Percentiles rank a stretch among this genome's conserved stretches.
phyloP scores from a whole-genome alignment of 208 protist genomes.

The Angomonas desouzai region DNA sequence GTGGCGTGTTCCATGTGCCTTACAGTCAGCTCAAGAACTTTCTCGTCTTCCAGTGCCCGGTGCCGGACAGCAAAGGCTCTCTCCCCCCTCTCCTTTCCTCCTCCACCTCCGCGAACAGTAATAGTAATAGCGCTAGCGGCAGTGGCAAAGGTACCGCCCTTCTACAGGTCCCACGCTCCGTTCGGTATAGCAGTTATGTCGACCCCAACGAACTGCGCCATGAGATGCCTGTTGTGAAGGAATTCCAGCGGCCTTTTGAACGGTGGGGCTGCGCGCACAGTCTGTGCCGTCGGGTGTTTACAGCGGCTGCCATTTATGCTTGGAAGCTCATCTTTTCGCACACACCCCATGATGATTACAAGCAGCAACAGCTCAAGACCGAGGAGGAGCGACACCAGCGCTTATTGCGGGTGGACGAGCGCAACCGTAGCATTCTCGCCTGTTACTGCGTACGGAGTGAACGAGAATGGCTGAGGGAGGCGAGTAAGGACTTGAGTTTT shows the following conservation, averaged over 20 bases:
- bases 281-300: conserved; percentile 62
- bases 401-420: conserved; percentile 74
- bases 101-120: background rate
- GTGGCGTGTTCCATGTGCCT: conserved; percentile 16
- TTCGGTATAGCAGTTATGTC: conserved; percentile 61
- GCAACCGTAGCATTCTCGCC: conserved; percentile 87
- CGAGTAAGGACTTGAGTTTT: conserved; percentile 75
- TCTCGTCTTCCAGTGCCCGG: conserved; percentile 10
- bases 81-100: background rate
- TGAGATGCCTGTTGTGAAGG: conserved; percentile 38
- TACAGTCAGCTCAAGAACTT: conserved; percentile 10
- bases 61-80: background rate
- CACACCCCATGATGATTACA: conserved; percentile 86
- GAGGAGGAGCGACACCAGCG: conserved; percentile 58
- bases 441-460: conserved; percentile 81
- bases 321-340: conserved; percentile 91
- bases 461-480: conserved; percentile 84
- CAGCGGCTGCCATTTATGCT: conserved; percentile 77
- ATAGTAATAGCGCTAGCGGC: conserved; percentile 1
- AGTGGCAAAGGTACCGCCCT: background rate
- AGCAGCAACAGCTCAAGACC: conserved; percentile 72
- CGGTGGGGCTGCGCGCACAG: conserved; percentile 64
- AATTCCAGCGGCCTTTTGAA: conserved; percentile 72
- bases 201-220: conserved; percentile 58
- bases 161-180: conserved; percentile 17